Percentiles rank a stretch among this genome's conserved stretches.
These are phyloP conservation scores for Voacanga thouarsii DNA, from an alignment of 257 asterid genomes.

Conservation along the genomic window DNA sequence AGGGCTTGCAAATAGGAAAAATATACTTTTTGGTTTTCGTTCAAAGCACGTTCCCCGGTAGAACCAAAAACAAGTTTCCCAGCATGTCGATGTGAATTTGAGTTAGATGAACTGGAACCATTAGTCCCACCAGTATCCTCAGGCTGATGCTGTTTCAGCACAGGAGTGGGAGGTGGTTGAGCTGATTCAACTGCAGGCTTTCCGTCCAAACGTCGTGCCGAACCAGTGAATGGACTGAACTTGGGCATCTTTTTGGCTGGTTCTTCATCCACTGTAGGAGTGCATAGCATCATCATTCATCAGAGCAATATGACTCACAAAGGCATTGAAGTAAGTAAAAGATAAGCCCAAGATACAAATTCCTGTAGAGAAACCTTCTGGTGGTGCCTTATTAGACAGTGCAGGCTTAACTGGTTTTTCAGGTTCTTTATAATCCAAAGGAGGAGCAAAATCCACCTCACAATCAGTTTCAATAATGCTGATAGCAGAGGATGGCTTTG, in stretches of 20 bases:
- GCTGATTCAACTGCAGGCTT: constrained; percentile 18
- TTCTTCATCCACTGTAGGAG: constrained; percentile 21
- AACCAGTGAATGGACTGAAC: constrained; percentile 30
- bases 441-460: constrained; percentile 37
- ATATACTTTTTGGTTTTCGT: constrained; percentile 17
- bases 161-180: constrained; percentile 14
- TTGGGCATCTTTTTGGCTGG: constrained; percentile 14
- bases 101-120: constrained; percentile 9
- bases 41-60: constrained; percentile 1
- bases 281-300: neutral
- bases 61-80: constrained; percentile 36
- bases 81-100: constrained; percentile 8
- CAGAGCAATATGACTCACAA: constrained; percentile 7
- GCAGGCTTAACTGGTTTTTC: constrained; percentile 19
- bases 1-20: neutral
- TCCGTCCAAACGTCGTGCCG: constrained; percentile 30
- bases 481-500: constrained; percentile 30
- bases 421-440: constrained; percentile 35
- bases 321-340: neutral
- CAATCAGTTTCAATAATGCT: constrained; percentile 33
- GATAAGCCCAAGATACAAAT: constrained; percentile 2
- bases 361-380: constrained; percentile 16
- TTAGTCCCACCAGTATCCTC: constrained; percentile 7
- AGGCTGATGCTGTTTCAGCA: constrained; percentile 15
- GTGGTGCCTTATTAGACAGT: constrained; percentile 9